Evolutionary conservation across 208 protist genomes (phyloP).

Genomic region (Trypanosoma avium): DNA sequence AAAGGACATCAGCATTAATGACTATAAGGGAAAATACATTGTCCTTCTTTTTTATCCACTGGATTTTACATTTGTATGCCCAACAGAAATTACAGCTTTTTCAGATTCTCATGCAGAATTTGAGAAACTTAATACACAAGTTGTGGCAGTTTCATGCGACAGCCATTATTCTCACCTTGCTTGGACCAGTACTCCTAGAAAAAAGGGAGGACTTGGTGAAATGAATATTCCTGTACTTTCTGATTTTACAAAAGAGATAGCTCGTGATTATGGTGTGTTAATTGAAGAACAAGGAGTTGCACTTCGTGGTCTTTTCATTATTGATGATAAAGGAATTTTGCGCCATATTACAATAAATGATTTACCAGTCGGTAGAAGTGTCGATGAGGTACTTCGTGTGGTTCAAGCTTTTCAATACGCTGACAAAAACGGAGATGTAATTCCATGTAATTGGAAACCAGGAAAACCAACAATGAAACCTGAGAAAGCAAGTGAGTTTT

Average conservation of each 20-base stretch:
- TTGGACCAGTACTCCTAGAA: conserved; percentile 95
- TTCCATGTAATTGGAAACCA: conserved; percentile 95
- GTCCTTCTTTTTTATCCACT: conserved; percentile 97
- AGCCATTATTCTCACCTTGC: conserved; percentile 94
- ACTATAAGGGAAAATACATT: conserved; percentile 94
- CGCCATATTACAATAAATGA: conserved; percentile 95
- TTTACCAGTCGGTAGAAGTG: conserved; percentile 93
- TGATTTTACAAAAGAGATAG: conserved; percentile 94
- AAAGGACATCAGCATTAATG: conserved; percentile 86
- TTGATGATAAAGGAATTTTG: conserved; percentile 92
- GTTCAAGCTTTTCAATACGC: conserved; percentile 96
- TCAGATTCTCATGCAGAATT: conserved; percentile 92
- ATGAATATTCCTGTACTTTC: conserved; percentile 96
- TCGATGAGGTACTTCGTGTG: conserved; percentile 96
- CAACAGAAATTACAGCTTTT: conserved; percentile 97
- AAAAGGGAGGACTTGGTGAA: conserved; percentile 95
- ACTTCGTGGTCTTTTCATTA: conserved; percentile 95
- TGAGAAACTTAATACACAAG: conserved; percentile 85
- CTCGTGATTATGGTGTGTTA: conserved; percentile 94
- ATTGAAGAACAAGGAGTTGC: conserved; percentile 85
- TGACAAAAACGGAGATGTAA: conserved; percentile 95
- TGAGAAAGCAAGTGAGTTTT: conserved; percentile 91
- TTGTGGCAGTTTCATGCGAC: conserved; percentile 93
- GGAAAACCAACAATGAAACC: conserved; percentile 92
- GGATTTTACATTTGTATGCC: conserved; percentile 98